Percentiles rank a stretch among this genome's conserved stretches.
These are phyloP conservation scores for Solanum pennellii DNA, from an alignment of 257 asterid genomes.

Conservation along the genomic window DNA sequence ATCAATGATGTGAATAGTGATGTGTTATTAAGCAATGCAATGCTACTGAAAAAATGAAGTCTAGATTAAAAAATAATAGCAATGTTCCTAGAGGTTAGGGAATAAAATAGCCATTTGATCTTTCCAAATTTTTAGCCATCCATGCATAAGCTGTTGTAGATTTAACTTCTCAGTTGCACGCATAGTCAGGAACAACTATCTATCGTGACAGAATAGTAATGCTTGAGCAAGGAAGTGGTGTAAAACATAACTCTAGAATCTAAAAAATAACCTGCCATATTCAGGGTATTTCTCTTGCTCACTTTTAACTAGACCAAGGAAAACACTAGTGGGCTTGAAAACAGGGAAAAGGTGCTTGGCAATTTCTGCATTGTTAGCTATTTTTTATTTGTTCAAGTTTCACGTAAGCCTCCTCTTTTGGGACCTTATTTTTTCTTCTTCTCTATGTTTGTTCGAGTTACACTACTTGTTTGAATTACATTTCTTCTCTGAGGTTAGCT, in stretches of 20 bases:
- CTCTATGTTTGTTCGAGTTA: too few species aligned
- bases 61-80: not conserved
- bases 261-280: conserved; percentile 39
- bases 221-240: not conserved
- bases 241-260: not conserved
- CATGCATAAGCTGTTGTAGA: not conserved
- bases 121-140: not conserved
- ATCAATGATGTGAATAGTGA: not conserved
- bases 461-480: too few species aligned
- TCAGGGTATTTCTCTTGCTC: conserved; percentile 74
- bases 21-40: not conserved
- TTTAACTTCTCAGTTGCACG: not conserved
- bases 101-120: not conserved
- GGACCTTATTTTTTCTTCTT: too few species aligned
- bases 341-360: conserved; percentile 47
- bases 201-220: not conserved
- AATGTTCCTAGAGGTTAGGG: not conserved
- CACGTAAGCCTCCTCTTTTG: too few species aligned
- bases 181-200: not conserved
- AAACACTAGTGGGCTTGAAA: conserved; percentile 19
- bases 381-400: too few species aligned
- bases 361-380: conserved; percentile 44
- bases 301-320: conserved; percentile 71
- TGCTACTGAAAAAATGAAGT: not conserved
- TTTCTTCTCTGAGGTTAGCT: too few species aligned